A percentile compares a stretch with the other conserved stretches of the same genome.
Conservation (phyloP, 139 green algal genomes). For the Spirogloea muscicola region DNA sequence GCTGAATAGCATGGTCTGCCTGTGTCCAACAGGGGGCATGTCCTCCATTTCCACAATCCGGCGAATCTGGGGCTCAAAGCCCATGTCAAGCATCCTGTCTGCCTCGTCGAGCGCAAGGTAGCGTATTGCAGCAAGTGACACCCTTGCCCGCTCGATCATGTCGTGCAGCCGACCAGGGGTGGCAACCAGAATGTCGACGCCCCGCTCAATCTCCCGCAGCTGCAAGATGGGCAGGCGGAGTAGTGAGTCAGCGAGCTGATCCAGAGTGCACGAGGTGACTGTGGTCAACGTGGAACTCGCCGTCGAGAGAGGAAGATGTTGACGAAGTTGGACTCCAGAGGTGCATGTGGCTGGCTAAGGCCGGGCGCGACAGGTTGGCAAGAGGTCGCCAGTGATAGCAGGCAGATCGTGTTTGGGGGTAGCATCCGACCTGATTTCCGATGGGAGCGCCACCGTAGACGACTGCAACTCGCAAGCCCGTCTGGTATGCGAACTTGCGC, state of each 20-base stretch:
- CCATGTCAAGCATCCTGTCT: conserved; percentile 98
- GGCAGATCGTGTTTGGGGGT: too few species aligned
- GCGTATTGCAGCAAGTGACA: conserved; percentile 65
- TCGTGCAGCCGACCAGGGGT: conserved; percentile 89
- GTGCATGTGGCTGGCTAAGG: too few species aligned
- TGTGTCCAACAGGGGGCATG: conserved; percentile 78
- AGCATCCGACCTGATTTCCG: conserved; percentile 73
- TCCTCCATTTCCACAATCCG: conserved; percentile 59
- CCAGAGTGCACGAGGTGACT: too few species aligned
- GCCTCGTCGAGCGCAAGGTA: conserved; percentile 92
- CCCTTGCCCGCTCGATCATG: conserved; percentile 84
- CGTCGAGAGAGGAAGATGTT: too few species aligned
- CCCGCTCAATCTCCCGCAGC: conserved; percentile 87
- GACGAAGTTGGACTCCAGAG: too few species aligned
- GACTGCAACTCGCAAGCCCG: conserved; percentile 82
- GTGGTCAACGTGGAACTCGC: too few species aligned
- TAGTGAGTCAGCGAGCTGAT: too few species aligned
- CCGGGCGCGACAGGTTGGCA: too few species aligned
- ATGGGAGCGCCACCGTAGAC: conserved; percentile 94
- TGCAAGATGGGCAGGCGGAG: too few species aligned
- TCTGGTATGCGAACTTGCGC: conserved; percentile 92
- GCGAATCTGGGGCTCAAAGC: conserved; percentile 93
- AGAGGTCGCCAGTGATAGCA: too few species aligned
- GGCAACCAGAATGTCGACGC: conserved; percentile 94
- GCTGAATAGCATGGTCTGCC: conserved; percentile 94